These are phyloP conservation scores for Rhodamnia argentea DNA, from an alignment of 345 rosid genomes.

Conservation along the genomic window DNA sequence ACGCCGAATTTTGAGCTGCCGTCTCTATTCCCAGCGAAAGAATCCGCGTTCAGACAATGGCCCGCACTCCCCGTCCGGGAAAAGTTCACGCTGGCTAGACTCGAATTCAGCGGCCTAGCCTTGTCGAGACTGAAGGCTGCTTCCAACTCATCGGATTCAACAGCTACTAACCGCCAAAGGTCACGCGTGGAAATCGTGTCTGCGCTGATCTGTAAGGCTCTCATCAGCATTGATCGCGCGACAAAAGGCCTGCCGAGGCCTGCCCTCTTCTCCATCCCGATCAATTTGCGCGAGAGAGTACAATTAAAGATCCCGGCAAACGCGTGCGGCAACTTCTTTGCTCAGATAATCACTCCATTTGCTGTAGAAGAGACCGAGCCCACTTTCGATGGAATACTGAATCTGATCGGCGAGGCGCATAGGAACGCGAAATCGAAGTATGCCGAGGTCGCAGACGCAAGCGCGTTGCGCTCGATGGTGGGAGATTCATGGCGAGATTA, in stretches of 20 bases:
- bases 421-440: not conserved
- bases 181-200: constrained; percentile 9
- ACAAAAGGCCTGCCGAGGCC: not conserved
- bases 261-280: not conserved
- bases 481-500: not conserved
- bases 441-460: not conserved
- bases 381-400: constrained; percentile 6
- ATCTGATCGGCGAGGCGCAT: not conserved
- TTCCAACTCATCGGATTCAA: too few species aligned
- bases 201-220: constrained; percentile 13
- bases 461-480: not conserved
- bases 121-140: constrained; percentile 3
- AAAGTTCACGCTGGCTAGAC: constrained; percentile 2
- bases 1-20: constrained; percentile 3
- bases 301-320: not conserved
- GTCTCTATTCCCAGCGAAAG: constrained; percentile 4
- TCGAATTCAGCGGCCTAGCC: constrained; percentile 1
- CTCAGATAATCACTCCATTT: not conserved
- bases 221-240: not conserved
- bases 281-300: not conserved
- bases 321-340: not conserved
- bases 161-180: too few species aligned
- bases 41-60: too few species aligned
- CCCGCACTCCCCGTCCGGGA: not conserved
- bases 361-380: not conserved